phyloP scores from a whole-genome alignment of 2,329 filamentous ascomycete genomes.

The Ampelomyces quisqualis region DNA sequence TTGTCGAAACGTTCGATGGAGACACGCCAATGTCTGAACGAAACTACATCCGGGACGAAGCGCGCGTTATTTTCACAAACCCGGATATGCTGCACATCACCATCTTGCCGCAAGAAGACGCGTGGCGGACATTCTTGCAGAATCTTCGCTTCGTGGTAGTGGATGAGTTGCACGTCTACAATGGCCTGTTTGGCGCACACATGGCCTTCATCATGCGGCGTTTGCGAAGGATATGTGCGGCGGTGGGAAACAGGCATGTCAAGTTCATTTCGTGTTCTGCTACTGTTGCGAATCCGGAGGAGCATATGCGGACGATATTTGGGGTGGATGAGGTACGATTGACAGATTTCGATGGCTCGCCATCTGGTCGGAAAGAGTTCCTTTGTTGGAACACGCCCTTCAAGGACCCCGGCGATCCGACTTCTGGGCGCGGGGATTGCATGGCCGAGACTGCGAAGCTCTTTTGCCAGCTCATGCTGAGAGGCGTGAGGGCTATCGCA shows the following conservation, averaged over 20 bases:
- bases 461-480: slow-evolving; percentile 84
- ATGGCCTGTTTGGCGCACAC: slow-evolving; percentile 90
- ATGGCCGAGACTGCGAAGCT: slow-evolving; percentile 84
- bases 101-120: slow-evolving; percentile 86
- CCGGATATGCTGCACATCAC: slow-evolving; percentile 97
- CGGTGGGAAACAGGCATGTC: slow-evolving; percentile 79
- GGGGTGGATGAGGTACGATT: slow-evolving; percentile 78
- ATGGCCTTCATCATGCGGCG: slow-evolving; percentile 93
- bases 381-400: slow-evolving; percentile 97
- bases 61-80: slow-evolving; percentile 93
- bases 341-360: slow-evolving; percentile 89
- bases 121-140: slow-evolving; percentile 84
- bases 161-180: slow-evolving; percentile 92
- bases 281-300: slow-evolving; percentile 86
- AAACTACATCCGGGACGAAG: slow-evolving; percentile 80
- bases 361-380: slow-evolving; percentile 90
- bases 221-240: slow-evolving; percentile 81
- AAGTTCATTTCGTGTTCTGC: slow-evolving; percentile 96
- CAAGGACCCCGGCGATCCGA: slow-evolving; percentile 83
- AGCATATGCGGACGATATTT: slow-evolving; percentile 94
- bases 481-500: slow-evolving; percentile 87
- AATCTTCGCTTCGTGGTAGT: slow-evolving; percentile 85
- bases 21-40: slow-evolving; percentile 83
- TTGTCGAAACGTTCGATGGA: slow-evolving; percentile 94
- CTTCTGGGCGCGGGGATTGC: slow-evolving; percentile 80